Evolutionary conservation across 2,329 filamentous ascomycete species (phyloP), one percentile per base, ranked within the genome.

Genomic region (Ophiostoma novo-ulmi): DNA sequence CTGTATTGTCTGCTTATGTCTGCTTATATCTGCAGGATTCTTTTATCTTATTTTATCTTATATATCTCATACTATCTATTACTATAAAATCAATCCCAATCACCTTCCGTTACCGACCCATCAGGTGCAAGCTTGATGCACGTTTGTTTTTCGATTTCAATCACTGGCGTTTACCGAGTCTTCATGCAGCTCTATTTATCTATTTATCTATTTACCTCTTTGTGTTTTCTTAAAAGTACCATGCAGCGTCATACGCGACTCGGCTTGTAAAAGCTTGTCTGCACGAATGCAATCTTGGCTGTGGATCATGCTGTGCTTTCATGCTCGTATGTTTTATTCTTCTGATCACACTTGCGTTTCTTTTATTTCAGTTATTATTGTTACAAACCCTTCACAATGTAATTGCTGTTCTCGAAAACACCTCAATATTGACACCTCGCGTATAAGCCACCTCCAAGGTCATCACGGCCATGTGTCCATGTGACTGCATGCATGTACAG

Each of bases 251-350:
- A 63, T 63, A 35, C 26, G 8, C 26, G 14, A 63, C 26, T 35
- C 58, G 58, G 58, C 58, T 36, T 63, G 1, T 20, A 36, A 63
- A 63, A 63, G 58, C 58, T 63, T 63, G 58, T 63, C 35, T 35
- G 26, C 58, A 63, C 58, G 26, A 63, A 36, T 35, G 58, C 58
- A 63, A 63, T 63, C 58, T 63, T 63, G 58, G 58, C 58, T 63
- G 26, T 58, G 52, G 52, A 58, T 22, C n/a, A 55, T 8, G 17
- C 44, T 6, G 3, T n/a, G 13, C 5, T 17, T 22, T n/a, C 22
- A 22, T 58, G 52, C 52, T 58, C 52, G 17, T 48, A 48, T 48
- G 8, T 39, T n/a, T n/a, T 58, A 58, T 58, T 26, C 2, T 58
- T 31, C 4, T 26, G 10, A 26, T 44, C 39, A 44, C 39, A 44